A percentile compares a stretch with the other conserved stretches of the same genome.
Evolutionary conservation across 2,329 filamentous ascomycete genomes (phyloP).

Genomic region (Didymella segeticola): DNA sequence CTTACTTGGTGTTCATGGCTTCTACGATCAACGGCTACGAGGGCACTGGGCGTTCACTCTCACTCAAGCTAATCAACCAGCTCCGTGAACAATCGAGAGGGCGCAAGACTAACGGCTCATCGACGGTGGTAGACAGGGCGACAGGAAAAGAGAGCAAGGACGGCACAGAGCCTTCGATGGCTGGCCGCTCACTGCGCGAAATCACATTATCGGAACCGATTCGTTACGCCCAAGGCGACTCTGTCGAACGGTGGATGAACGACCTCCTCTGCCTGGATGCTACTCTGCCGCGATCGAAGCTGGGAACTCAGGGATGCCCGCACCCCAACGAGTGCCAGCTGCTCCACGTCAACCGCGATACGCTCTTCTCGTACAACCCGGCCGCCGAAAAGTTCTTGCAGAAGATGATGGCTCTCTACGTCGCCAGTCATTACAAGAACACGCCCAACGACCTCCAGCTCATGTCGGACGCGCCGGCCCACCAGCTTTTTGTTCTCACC

Average conservation of each 20-base stretch:
- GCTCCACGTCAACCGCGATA: constrained; percentile 93
- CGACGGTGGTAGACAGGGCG: constrained; percentile 75
- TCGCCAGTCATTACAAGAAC: constrained; percentile 98
- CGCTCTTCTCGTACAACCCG: constrained; percentile 95
- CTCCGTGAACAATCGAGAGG: constrained; percentile 88
- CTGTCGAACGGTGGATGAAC: constrained; percentile 96
- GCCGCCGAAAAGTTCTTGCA: constrained; percentile 97
- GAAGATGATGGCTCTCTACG: constrained; percentile 97
- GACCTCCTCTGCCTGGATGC: constrained; percentile 91
- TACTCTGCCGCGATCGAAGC: constrained; percentile 79
- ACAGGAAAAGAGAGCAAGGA: constrained; percentile 70
- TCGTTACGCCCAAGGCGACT: constrained; percentile 87
- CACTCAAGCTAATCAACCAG: constrained; percentile 95
- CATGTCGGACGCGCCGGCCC: constrained; percentile 96
- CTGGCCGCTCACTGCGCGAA: constrained; percentile 83
- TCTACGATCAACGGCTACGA: constrained; percentile 99
- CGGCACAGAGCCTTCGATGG: constrained; percentile 41
- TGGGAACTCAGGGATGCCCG: constrained; percentile 78
- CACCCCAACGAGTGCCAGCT: constrained; percentile 92
- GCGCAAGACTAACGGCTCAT: constrained; percentile 59
- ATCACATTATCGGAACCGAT: constrained; percentile 95
- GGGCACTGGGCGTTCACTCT: constrained; percentile 92
- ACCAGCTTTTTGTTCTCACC: constrained; percentile 93
- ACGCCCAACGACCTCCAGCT: constrained; percentile 97
- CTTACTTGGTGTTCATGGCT: constrained; percentile 98